Evolutionary conservation across 768 basidiomycete species (phyloP).

Genomic region (Mycena galericulata): DNA sequence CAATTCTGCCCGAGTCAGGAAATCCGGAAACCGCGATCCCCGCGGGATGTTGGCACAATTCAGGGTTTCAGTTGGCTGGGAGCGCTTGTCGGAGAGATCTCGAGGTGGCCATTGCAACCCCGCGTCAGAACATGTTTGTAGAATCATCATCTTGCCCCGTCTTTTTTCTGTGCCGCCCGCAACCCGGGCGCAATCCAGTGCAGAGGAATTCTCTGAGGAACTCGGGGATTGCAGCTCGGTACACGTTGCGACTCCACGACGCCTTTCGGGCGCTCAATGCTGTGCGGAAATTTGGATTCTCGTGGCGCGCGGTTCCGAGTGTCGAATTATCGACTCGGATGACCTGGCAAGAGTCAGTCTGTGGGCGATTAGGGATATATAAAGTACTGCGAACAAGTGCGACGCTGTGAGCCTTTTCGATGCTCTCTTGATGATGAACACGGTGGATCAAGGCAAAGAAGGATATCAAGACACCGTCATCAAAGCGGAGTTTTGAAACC

Average conservation of each 20-base stretch:
- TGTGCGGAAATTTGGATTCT: background rate
- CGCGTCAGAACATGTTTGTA: too few species aligned
- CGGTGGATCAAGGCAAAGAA: background rate
- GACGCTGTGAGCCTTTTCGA: background rate
- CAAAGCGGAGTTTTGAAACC: slow-evolving; percentile 9
- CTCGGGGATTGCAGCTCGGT: background rate
- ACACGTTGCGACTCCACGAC: slow-evolving; percentile 4
- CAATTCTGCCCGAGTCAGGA: slow-evolving; percentile 12
- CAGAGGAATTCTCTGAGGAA: slow-evolving; percentile 19
- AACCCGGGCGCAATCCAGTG: slow-evolving; percentile 18
- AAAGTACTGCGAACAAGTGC: background rate
- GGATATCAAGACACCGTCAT: slow-evolving; percentile 2
- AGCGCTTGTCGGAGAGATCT: too few species aligned
- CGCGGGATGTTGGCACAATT: slow-evolving; percentile 10
- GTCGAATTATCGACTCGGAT: background rate
- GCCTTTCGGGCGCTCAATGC: background rate
- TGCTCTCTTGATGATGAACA: background rate
- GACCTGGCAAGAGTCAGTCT: slow-evolving; percentile 11
- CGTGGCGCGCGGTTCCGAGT: background rate
- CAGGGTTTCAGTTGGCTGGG: background rate
- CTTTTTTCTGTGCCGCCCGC: background rate
- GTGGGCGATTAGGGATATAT: background rate
- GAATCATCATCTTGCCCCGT: slow-evolving; percentile 14
- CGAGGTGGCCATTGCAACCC: too few species aligned
- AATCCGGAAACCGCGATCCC: background rate